A percentile compares a stretch with the other conserved stretches of the same genome.
Conservation (phyloP, 345 rosid genomes). For the Eucalyptus albens region DNA sequence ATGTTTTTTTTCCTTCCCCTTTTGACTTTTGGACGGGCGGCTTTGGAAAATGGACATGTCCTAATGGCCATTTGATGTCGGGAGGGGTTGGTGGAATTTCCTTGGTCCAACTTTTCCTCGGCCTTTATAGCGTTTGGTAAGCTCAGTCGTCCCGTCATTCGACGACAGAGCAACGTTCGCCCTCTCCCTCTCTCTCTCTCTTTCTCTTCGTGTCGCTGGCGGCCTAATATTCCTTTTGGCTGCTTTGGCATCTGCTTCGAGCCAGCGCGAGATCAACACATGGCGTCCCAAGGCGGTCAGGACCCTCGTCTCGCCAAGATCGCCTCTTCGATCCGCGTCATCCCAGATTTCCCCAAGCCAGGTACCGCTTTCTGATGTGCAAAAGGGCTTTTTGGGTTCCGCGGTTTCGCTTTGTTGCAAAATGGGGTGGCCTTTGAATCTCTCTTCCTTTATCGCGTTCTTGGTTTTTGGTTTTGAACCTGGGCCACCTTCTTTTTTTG, state of each 20-base stretch:
- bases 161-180: not conserved
- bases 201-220: not conserved
- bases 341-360: conserved; percentile 89
- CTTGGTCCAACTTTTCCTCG: not conserved
- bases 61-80: not conserved
- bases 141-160: not conserved
- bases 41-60: not conserved
- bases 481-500: not conserved
- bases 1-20: not conserved
- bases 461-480: not conserved
- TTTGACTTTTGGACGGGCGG: not conserved
- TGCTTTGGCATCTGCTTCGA: not conserved
- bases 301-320: conserved; percentile 63
- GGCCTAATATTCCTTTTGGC: not conserved
- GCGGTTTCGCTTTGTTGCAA: not conserved
- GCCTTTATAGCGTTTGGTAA: not conserved
- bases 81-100: not conserved
- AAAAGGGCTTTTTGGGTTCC: not conserved
- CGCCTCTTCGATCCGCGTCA: conserved; percentile 64
- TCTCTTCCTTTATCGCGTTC: not conserved
- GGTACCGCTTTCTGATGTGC: conserved; percentile 17
- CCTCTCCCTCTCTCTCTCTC: not conserved
- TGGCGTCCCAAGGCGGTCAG: conserved; percentile 31
- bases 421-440: not conserved
- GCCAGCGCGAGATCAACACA: conserved; percentile 9